phyloP scores from a whole-genome alignment of 2,329 filamentous ascomycete species.

The Epichloe typhina region DNA sequence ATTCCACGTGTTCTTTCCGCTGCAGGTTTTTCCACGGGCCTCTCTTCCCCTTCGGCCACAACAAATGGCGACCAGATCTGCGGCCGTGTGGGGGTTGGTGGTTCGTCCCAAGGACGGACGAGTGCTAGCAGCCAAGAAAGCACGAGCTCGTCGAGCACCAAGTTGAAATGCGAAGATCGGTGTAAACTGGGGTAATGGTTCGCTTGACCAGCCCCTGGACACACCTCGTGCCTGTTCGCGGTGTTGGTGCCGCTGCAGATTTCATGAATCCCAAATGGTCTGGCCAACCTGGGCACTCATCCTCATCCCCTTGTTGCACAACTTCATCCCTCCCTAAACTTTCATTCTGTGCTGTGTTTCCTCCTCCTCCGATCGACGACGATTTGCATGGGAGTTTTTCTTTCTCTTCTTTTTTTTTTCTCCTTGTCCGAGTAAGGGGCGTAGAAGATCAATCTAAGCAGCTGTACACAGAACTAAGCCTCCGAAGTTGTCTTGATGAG shows the following conservation, averaged over 20 bases:
- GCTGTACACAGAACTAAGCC: background rate
- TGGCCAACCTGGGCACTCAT: background rate
- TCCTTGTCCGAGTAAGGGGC: no score
- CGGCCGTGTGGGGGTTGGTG: constrained; percentile 28
- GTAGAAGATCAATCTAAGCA: background rate
- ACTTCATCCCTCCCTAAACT: background rate
- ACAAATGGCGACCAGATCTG: constrained; percentile 23
- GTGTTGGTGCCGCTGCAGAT: constrained; percentile 5
- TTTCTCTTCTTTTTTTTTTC: rapidly evolving
- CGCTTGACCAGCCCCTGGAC: constrained; percentile 8
- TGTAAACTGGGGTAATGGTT: constrained; percentile 23
- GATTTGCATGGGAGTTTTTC: no score
- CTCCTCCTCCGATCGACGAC: background rate
- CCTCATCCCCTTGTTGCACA: constrained; percentile 1
- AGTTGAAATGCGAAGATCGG: constrained; percentile 19
- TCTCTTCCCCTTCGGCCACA: constrained; percentile 5
- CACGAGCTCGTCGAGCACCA: constrained; percentile 11
- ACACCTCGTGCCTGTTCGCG: background rate
- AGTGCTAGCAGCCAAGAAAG: constrained; percentile 22
- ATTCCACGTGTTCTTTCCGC: constrained; percentile 2
- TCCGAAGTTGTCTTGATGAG: background rate
- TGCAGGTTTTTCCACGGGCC: constrained; percentile 1
- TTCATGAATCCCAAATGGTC: background rate
- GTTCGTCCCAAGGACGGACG: constrained; percentile 25
- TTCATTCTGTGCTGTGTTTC: background rate